Evolutionary conservation across 257 asterid species (phyloP), one percentile per base, ranked within the genome.

Genomic region (Solanum peruvianum): DNA sequence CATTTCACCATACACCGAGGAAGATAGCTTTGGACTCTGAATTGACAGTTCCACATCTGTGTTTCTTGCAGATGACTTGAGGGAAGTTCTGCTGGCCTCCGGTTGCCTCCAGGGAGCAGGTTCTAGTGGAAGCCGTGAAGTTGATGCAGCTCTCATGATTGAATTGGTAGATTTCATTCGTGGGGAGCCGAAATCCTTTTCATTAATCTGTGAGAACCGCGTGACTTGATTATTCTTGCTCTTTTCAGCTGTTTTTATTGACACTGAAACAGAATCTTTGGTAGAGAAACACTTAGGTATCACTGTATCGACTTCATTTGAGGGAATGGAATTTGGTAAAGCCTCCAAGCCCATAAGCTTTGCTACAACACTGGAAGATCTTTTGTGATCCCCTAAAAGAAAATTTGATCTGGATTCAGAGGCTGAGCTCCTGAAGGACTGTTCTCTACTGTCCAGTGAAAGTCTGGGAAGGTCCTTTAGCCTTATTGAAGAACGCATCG

Each of bases 261-360:
- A 82, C 52, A 88, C 81, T 44, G 91, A 75, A 86, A 72, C 82
- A 45, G 64, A 88, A 81, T 88, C 94, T 86, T 90, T 90, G 88
- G 87, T 88, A 20, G 87, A 37, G 72, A 62, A 66, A 45, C 91
- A 60, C 52, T 88, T 90, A 45, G 45, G 85, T 62, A 89, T 88
- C 64, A 87, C 91, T 78, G 87, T 89, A 84, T 87, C 89, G 33
- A 78, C 89, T 87, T 90, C 93, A 16, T 89, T 76, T 25, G 87
- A 18, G 91, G 94, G 84, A 83, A 33, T 73, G 86, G 88, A 25
- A 82, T 92, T 94, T 76, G 98, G 94, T 78, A 94, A 91, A 49
- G 88, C 88, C 64, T 95, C 98, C 94, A 97, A 90, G 11, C 99
- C 99, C 99, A 97, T 97, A 37, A 97, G 93, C 96, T 93, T 97